A percentile compares a stretch with the other conserved stretches of the same genome.
Conservation (phyloP, 2,329 filamentous ascomycete species). For the Arthrinium phaeospermum region DNA sequence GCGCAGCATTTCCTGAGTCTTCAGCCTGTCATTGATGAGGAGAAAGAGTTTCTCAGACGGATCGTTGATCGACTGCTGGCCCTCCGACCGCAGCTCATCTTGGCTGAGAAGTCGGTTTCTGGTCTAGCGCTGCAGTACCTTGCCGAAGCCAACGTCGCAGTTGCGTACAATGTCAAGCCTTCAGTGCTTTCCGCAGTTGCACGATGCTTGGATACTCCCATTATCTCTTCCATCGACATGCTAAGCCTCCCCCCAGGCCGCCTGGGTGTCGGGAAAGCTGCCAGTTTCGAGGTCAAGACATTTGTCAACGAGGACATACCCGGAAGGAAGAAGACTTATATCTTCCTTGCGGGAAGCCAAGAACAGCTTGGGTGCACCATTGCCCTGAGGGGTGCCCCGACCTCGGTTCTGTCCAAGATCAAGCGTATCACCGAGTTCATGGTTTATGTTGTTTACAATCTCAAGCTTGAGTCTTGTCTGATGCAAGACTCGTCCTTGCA, state of each 20-base stretch:
- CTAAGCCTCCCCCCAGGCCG: conserved; percentile 71
- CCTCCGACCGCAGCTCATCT: conserved; percentile 80
- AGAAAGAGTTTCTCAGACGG: conserved; percentile 90
- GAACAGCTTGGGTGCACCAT: conserved; percentile 95
- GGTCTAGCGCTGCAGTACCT: conserved; percentile 89
- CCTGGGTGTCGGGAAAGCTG: conserved; percentile 78
- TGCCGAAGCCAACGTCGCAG: conserved; percentile 86
- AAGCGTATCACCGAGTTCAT: conserved; percentile 98
- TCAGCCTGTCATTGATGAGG: conserved; percentile 94
- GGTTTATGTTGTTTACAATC: conserved; percentile 98
- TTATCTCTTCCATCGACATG: conserved; percentile 95
- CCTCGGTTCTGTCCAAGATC: conserved; percentile 73
- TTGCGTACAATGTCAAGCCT: conserved; percentile 95
- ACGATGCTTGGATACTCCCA: conserved; percentile 86
- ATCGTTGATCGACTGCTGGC: conserved; percentile 91
- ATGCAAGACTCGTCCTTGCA: conserved; percentile 92
- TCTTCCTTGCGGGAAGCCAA: conserved; percentile 89
- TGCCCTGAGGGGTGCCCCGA: conserved; percentile 81
- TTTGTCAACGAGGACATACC: conserved; percentile 80
- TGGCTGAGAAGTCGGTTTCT: conserved; percentile 93
- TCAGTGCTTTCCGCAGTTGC: conserved; percentile 96
- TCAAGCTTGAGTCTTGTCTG: conserved; percentile 92
- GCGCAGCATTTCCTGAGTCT: conserved; percentile 97
- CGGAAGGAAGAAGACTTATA: conserved; percentile 89
- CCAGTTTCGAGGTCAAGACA: conserved; percentile 93